Evolutionary conservation across 768 basidiomycete species (phyloP).

Genomic region (Leccinum sublutescens): DNA sequence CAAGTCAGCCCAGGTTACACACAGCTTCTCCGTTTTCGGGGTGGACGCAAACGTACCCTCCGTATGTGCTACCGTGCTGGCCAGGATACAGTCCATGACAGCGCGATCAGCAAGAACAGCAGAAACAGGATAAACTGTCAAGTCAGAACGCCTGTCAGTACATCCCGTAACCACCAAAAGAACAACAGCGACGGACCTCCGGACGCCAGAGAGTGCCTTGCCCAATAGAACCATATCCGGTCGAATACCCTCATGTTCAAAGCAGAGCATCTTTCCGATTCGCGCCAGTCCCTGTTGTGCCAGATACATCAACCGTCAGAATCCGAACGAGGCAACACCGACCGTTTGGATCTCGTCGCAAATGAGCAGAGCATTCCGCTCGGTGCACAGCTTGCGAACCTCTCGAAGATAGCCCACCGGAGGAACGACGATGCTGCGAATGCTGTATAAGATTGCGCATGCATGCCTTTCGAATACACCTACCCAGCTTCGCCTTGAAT

Average conservation of each 20-base stretch:
- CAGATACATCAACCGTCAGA: slow-evolving; percentile 4
- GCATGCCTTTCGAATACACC: slow-evolving; percentile 26
- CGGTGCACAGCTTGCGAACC: slow-evolving; percentile 81
- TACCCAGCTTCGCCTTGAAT: slow-evolving; percentile 99
- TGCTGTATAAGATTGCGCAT: not conserved
- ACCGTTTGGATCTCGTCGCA: slow-evolving; percentile 99
- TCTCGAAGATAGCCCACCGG: slow-evolving; percentile 79
- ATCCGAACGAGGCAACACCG: slow-evolving; percentile 12
- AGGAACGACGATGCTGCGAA: slow-evolving; percentile 83
- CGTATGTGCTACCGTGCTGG: slow-evolving; percentile 95
- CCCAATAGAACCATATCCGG: slow-evolving; percentile 94
- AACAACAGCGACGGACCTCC: slow-evolving; percentile 57
- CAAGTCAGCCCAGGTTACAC: not conserved
- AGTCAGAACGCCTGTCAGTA: slow-evolving; percentile 8
- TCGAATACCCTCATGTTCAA: slow-evolving; percentile 80
- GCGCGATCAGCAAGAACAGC: slow-evolving; percentile 88
- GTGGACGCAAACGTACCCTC: slow-evolving; percentile 54
- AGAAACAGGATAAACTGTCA: slow-evolving; percentile 89
- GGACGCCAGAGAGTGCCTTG: slow-evolving; percentile 94
- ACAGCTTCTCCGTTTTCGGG: not conserved
- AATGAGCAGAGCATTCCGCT: slow-evolving; percentile 92
- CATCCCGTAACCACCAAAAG: not conserved
- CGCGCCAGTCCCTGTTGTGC: slow-evolving; percentile 72
- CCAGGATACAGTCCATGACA: slow-evolving; percentile 98
- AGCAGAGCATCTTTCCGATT: slow-evolving; percentile 92